phyloP scores from a whole-genome alignment of 345 rosid species.

The Sisymbrium irio region DNA sequence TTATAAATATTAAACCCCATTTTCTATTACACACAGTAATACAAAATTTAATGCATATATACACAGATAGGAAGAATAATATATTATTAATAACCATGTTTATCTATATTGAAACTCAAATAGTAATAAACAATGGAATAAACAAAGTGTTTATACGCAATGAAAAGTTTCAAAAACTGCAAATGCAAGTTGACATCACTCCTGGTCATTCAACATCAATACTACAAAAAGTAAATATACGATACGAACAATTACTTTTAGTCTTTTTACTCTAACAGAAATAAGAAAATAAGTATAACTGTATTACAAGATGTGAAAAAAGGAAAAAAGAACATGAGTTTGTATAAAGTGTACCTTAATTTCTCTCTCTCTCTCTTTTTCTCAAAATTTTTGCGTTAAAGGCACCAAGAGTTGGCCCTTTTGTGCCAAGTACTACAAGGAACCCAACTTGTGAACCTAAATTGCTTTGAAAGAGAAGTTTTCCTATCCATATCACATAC shows the following conservation, averaged over 20 bases:
- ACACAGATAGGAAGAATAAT: background rate
- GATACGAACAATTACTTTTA: background rate
- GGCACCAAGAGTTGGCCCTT: slow-evolving; percentile 21
- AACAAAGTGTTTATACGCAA: background rate
- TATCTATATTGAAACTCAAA: background rate
- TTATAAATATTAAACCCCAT: background rate
- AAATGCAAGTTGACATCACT: background rate
- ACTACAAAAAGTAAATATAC: background rate
- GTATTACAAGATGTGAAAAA: too few relatives aligned
- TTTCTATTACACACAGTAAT: background rate
- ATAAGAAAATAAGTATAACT: background rate
- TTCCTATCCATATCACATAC: background rate
- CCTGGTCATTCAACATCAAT: background rate
- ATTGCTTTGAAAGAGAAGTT: slow-evolving; percentile 29
- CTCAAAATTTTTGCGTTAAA: slow-evolving; percentile 16
- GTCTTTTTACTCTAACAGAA: background rate
- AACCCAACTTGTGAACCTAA: slow-evolving; percentile 34
- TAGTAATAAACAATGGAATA: background rate
- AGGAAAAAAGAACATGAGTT: too few relatives aligned
- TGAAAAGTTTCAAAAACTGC: background rate
- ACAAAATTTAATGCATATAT: background rate
- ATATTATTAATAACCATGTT: background rate
- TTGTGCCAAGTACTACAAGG: slow-evolving; percentile 29
- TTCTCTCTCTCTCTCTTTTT: background rate
- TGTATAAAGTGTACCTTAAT: slow-evolving; percentile 4